These are phyloP conservation scores for Xylariomycetidae sp. DNA, from an alignment of 2,329 filamentous ascomycete species.

Conservation along the genomic window DNA sequence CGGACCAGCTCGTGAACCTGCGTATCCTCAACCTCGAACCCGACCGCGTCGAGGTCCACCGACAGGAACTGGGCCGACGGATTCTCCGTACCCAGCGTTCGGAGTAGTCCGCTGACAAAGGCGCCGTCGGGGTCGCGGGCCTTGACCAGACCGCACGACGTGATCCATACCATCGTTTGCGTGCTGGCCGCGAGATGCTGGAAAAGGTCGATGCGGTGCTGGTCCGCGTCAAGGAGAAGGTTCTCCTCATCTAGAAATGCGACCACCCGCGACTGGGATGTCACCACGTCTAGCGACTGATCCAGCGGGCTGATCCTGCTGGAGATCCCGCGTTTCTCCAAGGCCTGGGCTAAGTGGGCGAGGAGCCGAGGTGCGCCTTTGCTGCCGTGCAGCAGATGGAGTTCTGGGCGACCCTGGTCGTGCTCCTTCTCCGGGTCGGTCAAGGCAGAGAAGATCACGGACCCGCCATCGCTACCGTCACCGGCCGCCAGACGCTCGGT, in stretches of 20 bases:
- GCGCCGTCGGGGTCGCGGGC: conserved; percentile 17
- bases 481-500: too few relatives aligned
- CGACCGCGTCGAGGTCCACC: conserved; percentile 15
- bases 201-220: conserved; percentile 7
- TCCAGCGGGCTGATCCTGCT: too few relatives aligned
- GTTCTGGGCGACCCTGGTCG: too few relatives aligned
- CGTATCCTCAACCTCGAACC: conserved; percentile 4
- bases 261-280: conserved; percentile 6
- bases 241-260: conserved; percentile 5
- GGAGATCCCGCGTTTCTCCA: too few relatives aligned
- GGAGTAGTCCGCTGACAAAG: conserved; percentile 19
- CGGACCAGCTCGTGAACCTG: conserved; percentile 14
- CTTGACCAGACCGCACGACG: conserved; percentile 14
- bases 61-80: conserved; percentile 14
- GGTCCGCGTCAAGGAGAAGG: conserved; percentile 3
- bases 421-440: too few relatives aligned
- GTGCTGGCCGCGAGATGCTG: conserved; percentile 11
- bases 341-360: too few relatives aligned
- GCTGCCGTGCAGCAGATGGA: too few relatives aligned
- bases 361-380: too few relatives aligned
- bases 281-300: too few relatives aligned
- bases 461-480: too few relatives aligned
- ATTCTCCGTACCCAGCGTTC: conserved; percentile 20
- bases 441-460: too few relatives aligned
- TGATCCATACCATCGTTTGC: conserved; percentile 11